Conservation (phyloP, 441 rosid species). For the Brassica balearica region DNA sequence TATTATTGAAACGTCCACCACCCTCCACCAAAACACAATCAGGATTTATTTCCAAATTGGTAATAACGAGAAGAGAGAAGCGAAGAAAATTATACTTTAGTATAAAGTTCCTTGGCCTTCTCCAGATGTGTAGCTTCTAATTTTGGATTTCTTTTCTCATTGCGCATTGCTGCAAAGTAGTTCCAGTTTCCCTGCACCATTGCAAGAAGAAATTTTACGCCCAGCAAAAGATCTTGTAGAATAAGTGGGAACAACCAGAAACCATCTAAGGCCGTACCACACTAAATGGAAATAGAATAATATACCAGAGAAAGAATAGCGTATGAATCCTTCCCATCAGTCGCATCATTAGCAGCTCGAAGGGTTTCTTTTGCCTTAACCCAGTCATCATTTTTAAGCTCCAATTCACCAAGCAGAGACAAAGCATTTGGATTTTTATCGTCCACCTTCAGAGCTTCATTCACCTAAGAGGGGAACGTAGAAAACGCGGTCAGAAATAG, state of each 20-base stretch:
- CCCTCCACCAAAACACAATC: conserved; percentile 5
- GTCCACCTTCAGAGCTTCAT: conserved; percentile 93
- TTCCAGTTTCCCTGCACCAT: conserved; percentile 95
- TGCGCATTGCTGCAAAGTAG: conserved; percentile 98
- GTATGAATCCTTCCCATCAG: conserved; percentile 98
- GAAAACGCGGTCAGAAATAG: conserved; percentile 23
- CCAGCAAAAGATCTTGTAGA: conserved; percentile 15
- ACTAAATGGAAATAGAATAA: conserved; percentile 33
- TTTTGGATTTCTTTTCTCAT: conserved; percentile 98
- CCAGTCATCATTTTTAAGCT: conserved; percentile 99
- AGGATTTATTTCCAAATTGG: conserved; percentile 15
- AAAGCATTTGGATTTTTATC: conserved; percentile 90
- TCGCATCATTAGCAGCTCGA: conserved; percentile 95
- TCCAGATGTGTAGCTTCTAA: conserved; percentile 99
- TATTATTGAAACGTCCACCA: conserved; percentile 12
- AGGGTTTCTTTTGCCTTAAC: conserved; percentile 99
- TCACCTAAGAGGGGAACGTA: conserved; percentile 60
- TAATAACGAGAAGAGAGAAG: conserved; percentile 24
- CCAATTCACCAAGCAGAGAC: conserved; percentile 97
- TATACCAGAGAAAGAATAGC: conserved; percentile 90
- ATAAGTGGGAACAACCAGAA: conserved; percentile 18
- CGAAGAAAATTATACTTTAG: conserved; percentile 64
- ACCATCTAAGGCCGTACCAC: conserved; percentile 21
- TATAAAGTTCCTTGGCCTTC: conserved; percentile 96
- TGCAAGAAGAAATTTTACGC: conserved; percentile 36